Evolutionary conservation across 192 early-diverging fungal genomes (phyloP), one percentile per base, ranked within the genome.

Genomic region (Podila verticillata): DNA sequence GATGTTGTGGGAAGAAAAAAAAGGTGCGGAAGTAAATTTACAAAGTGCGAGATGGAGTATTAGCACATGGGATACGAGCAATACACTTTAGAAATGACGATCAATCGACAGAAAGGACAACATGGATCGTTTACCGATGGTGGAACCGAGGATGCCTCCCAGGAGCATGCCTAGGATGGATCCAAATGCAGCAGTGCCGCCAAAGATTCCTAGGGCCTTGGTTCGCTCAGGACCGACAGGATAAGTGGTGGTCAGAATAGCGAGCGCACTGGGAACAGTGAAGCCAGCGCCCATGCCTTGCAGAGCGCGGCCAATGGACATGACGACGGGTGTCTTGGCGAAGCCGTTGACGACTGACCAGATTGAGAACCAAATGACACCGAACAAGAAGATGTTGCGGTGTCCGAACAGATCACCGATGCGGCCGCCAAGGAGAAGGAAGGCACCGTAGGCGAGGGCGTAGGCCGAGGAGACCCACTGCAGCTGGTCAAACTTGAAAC

Each of bases 221-320:
- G 58, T 74, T 8, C 63, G 22, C 28, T 63, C 64, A 28, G 51
- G 44, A 10, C 60, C 64, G 65, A 66, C 57, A 48, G 59, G 47
- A 24, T 34, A 74, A 13, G 63, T 74, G 15, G 64, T 65, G 24
- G 72, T 60, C 9, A 74, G 17, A n/a, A 74, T 54, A 10, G 72
- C 72, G 13, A 74, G 64, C 22, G 64, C 72, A 56, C 65, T 74
- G 7, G 72, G 72, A 29, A 66, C 62, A 28, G 72, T 74, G 62
- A 64, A 74, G 4, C 63, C 72, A 34, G 72, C 72, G 17, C 51
- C 72, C 34, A 74, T 60, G n/a, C 72, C 72, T 49, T 74, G 65
- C 12, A 74, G 28, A 26, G 72, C 72, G 10, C 72, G 64, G 13
- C 64, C 56, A 2, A 74, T 57, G 30, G 65, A 74, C 12, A 74